phyloP scores from a whole-genome alignment of 371 early-diverging fungal genomes.

The Neoconidiobolus thromboides region DNA sequence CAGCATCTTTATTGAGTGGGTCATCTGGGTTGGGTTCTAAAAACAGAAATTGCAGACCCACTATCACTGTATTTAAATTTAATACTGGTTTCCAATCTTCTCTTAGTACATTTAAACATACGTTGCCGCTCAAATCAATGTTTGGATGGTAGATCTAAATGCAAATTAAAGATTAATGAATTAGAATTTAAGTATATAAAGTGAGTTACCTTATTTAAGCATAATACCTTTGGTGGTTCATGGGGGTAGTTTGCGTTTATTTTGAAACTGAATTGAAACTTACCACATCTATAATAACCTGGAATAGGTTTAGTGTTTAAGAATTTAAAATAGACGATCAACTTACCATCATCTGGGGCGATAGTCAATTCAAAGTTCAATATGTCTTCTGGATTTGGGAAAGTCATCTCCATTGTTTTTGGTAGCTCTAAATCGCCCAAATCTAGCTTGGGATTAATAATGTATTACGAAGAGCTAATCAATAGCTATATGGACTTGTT shows the following conservation, averaged over 20 bases:
- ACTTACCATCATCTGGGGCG: conserved; percentile 72
- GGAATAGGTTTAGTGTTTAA: not conserved
- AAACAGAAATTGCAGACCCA: conserved; percentile 91
- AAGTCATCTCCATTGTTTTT: conserved; percentile 47
- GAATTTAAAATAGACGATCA: not conserved
- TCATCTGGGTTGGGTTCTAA: conserved; percentile 98
- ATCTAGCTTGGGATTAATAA: conserved; percentile 26
- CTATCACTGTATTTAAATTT: conserved; percentile 84
- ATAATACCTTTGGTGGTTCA: conserved; percentile 94
- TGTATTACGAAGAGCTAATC: not conserved
- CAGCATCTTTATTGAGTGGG: conserved; percentile 92
- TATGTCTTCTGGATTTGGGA: conserved; percentile 65
- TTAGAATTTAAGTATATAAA: not conserved
- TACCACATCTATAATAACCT: conserved; percentile 87
- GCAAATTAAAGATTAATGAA: not conserved
- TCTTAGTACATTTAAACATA: conserved; percentile 97
- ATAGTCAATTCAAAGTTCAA: conserved; percentile 68
- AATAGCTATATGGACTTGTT: not conserved
- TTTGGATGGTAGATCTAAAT: conserved; percentile 95
- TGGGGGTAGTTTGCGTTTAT: conserved; percentile 94
- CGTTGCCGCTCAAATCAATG: conserved; percentile 92
- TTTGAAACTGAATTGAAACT: conserved; percentile 80
- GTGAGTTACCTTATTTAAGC: conserved; percentile 60
- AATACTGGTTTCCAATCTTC: conserved; percentile 99
- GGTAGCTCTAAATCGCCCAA: conserved; percentile 68